Percentiles rank a stretch among this genome's conserved stretches.
These are phyloP conservation scores for Akebia trifoliata DNA, from an alignment of 164 flowering plant species.

Conservation along the genomic window DNA sequence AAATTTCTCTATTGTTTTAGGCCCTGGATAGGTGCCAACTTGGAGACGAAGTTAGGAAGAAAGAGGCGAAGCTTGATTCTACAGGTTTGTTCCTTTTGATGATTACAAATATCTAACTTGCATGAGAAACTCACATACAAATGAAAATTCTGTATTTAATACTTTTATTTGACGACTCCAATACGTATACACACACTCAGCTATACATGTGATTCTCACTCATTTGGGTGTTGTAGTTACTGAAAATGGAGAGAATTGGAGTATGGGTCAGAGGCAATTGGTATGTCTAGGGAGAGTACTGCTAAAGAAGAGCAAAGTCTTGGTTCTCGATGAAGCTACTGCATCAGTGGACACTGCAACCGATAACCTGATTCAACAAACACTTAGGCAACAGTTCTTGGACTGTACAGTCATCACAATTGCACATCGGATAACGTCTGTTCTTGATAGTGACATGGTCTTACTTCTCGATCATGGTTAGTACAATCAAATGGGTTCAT, in stretches of 20 bases:
- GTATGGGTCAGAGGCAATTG: slow-evolving; percentile 56
- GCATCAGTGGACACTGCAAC: slow-evolving; percentile 57
- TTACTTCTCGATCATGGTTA: slow-evolving; percentile 29
- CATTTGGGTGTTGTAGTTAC: slow-evolving; percentile 19
- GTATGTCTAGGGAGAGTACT: slow-evolving; percentile 47
- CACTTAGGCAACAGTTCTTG: slow-evolving; percentile 29
- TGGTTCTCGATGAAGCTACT: slow-evolving; percentile 64
- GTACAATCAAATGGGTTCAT: background rate
- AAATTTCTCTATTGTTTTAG: slow-evolving; percentile 17
- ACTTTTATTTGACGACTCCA: no score
- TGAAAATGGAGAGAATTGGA: slow-evolving; percentile 61
- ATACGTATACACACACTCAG: no score
- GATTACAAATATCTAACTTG: background rate
- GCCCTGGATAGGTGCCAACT: slow-evolving; percentile 43
- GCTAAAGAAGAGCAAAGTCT: slow-evolving; percentile 37
- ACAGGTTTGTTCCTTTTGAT: slow-evolving; percentile 24
- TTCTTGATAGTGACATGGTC: slow-evolving; percentile 38
- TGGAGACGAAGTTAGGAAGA: slow-evolving; percentile 36
- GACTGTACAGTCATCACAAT: slow-evolving; percentile 41
- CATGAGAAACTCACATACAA: background rate
- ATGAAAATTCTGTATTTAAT: background rate
- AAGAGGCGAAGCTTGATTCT: slow-evolving; percentile 33
- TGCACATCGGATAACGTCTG: slow-evolving; percentile 44
- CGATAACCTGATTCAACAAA: slow-evolving; percentile 40
- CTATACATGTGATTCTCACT: no score